Evolutionary conservation across 2,329 filamentous ascomycete species (phyloP).

Genomic region (Penicillium sp.): DNA sequence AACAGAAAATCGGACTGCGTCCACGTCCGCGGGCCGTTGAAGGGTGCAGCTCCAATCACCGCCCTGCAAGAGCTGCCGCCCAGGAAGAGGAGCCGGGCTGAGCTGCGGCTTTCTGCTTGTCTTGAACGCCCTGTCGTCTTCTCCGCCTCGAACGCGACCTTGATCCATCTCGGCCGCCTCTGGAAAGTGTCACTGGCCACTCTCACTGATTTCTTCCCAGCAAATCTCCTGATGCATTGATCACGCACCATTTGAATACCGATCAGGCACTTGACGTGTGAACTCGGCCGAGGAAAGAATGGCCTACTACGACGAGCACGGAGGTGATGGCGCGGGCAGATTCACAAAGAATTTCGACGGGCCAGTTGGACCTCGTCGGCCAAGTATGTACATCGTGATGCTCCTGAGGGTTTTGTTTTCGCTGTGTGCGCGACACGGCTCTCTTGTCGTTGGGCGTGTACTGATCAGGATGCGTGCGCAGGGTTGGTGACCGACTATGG

Average conservation of each 20-base stretch:
- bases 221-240: background rate
- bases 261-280: background rate
- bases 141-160: too few species aligned
- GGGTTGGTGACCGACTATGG: slow-evolving; percentile 91
- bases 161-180: too few species aligned
- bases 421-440: background rate
- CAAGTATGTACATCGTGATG: slow-evolving; percentile 27
- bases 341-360: slow-evolving; percentile 30
- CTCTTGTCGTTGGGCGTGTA: background rate
- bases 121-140: too few species aligned
- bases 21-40: too few species aligned
- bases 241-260: background rate
- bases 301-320: slow-evolving; percentile 38
- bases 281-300: slow-evolving; percentile 19
- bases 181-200: too few species aligned
- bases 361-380: slow-evolving; percentile 35
- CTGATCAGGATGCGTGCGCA: slow-evolving; percentile 34
- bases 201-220: too few species aligned
- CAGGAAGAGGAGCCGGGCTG: background rate
- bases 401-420: background rate
- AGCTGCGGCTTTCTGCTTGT: slow-evolving; percentile 1
- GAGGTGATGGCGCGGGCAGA: slow-evolving; percentile 28
- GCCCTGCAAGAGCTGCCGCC: background rate
- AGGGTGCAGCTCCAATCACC: background rate
- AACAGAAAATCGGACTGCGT: background rate